Evolutionary conservation across 331 rosid genomes (phyloP), one percentile per base, ranked within the genome.

Genomic region (Pyrus hybrid): DNA sequence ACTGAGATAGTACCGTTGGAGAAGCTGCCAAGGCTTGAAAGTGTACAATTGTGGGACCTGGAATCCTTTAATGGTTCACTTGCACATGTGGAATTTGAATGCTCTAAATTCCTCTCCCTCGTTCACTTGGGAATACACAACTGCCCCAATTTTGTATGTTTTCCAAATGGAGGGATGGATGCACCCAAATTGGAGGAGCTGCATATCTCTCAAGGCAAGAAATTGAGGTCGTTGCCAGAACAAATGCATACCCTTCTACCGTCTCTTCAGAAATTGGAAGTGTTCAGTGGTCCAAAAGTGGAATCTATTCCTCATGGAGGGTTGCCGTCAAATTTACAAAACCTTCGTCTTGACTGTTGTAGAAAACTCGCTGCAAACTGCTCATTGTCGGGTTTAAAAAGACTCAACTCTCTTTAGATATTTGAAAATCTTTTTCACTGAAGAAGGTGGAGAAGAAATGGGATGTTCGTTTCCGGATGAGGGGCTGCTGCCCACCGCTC

Each of bases 121-220:
- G 1, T 0, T 32, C 0, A 0, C 14, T 32, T 64, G 45, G 0
- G 0, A 4, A 64, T 64, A 0, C 0, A 0, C 1, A 0, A 2
- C 0, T 64, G 69, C 45, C 69, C 69, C 7, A 32, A 32, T 1
- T 9, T 64, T 63, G 23, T 63, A 63, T 4, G 21, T 8, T 17
- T 17, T 17, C 22, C 68, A 6, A 23, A 63, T 29, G 68, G 20
- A 8, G 68, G 68, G 22, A 63, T 63, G 22, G 41, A 63, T 63
- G 68, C 43, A 0, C 68, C 23, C 23, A 63, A 29, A 29, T 63
- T 63, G 45, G 4, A 16, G 43, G 6, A 7, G 2, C 17, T 63
- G 5, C 4, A 0, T 3, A 16, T 63, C 18, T 3, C 3, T 12
- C 3, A 0, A 13, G 29, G 68, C 18, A 41, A 6, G 43, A 30